phyloP scores from a whole-genome alignment of 83 land plant species.

The Isoetes engelmannii region DNA sequence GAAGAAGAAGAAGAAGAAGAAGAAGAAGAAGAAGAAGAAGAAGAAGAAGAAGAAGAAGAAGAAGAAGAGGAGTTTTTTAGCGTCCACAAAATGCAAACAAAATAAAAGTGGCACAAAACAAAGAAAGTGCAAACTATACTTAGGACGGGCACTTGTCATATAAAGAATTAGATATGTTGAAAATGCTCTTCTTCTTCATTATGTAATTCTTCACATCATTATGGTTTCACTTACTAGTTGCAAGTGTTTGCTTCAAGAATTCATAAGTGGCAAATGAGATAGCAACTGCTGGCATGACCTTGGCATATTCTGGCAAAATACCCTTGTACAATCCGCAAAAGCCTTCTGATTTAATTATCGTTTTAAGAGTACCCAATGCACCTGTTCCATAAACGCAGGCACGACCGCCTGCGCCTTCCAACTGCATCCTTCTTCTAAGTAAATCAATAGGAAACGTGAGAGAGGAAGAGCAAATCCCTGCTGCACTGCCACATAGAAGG shows the following conservation, averaged over 20 bases:
- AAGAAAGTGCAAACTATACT: too few relatives aligned
- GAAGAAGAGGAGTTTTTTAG: too few relatives aligned
- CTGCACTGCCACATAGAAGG: constrained; percentile 79
- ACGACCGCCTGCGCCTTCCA: constrained; percentile 80
- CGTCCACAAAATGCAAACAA: too few relatives aligned
- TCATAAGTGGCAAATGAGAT: constrained; percentile 89
- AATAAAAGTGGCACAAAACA: too few relatives aligned
- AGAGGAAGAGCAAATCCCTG: constrained; percentile 91
- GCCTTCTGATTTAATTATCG: constrained; percentile 55
- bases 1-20: too few relatives aligned
- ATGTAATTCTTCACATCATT: too few relatives aligned
- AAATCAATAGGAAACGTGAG: constrained; percentile 86
- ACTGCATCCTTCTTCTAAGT: constrained; percentile 75
- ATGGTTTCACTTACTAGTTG: too few relatives aligned
- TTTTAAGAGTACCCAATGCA: constrained; percentile 50
- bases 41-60: too few relatives aligned
- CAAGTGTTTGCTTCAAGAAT: constrained; percentile 58
- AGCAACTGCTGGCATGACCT: constrained; percentile 84
- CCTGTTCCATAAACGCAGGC: constrained; percentile 66
- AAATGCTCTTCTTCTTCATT: too few relatives aligned
- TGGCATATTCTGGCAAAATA: constrained; percentile 75
- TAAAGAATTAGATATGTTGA: too few relatives aligned
- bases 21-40: too few relatives aligned
- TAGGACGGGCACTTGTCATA: too few relatives aligned
- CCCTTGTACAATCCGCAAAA: constrained; percentile 67